Conservation (phyloP, 352 stramenopile genomes). For the Globisporangium canariense region DNA sequence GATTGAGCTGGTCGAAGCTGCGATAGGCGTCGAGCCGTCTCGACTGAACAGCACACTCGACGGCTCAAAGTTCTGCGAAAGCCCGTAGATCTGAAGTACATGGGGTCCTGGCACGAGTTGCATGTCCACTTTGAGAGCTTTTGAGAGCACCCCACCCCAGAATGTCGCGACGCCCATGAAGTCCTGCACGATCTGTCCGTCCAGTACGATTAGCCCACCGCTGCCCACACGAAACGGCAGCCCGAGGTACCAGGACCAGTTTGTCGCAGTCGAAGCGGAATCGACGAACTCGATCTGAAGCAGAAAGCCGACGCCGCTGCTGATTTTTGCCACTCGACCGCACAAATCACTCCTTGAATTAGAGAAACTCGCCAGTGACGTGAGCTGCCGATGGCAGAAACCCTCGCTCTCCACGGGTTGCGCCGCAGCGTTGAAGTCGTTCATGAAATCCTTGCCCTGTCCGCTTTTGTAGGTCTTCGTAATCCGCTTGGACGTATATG, state of each 20-base stretch:
- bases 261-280: constrained; percentile 25
- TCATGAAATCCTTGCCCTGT: constrained; percentile 34
- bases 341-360: constrained; percentile 52
- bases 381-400: constrained; percentile 49
- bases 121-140: constrained; percentile 40
- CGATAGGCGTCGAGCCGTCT: constrained; percentile 22
- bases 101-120: constrained; percentile 34
- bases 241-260: constrained; percentile 55
- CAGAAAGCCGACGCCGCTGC: constrained; percentile 37
- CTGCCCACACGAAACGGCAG: constrained; percentile 50
- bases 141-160: constrained; percentile 37
- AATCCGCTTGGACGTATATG: constrained; percentile 43
- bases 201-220: constrained; percentile 38
- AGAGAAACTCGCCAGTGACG: constrained; percentile 30
- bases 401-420: constrained; percentile 47
- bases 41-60: constrained; percentile 52
- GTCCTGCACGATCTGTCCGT: constrained; percentile 46
- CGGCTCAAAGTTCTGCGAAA: constrained; percentile 37
- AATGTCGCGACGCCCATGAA: constrained; percentile 36
- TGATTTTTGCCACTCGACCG: constrained; percentile 35
- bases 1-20: constrained; percentile 24
- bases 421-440: constrained; percentile 38
- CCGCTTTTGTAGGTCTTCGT: constrained; percentile 37
- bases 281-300: constrained; percentile 54
- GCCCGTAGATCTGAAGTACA: constrained; percentile 44